A percentile compares a stretch with the other conserved stretches of the same genome.
Conservation (phyloP, 2,329 filamentous ascomycete species). For the Cercospora zeae-maydis region DNA sequence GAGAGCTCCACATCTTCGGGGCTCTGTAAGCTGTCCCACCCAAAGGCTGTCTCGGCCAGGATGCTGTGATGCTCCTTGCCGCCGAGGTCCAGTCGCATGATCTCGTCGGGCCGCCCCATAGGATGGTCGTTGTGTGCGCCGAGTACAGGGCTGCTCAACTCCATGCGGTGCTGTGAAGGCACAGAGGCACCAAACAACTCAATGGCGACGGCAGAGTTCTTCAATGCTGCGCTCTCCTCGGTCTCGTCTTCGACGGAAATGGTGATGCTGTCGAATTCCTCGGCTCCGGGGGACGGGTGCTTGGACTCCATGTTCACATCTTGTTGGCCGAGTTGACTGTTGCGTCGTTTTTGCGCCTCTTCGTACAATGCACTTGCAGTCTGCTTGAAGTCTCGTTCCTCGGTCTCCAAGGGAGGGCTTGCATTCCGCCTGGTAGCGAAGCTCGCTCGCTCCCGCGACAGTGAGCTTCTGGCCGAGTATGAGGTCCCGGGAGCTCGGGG, state of each 20-base stretch:
- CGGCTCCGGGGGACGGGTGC: conserved; percentile 30
- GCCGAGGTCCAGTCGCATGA: conserved; percentile 21
- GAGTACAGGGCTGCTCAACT: conserved; percentile 48
- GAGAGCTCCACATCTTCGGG: conserved; percentile 89
- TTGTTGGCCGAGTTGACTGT: conserved; percentile 38
- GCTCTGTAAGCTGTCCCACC: conserved; percentile 51
- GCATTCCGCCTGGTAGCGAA: conserved; percentile 64
- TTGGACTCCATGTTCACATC: conserved; percentile 37
- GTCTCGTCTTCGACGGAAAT: conserved; percentile 42
- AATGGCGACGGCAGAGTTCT: conserved; percentile 49
- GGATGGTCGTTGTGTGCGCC: conserved; percentile 34
- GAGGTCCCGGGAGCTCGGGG: conserved; percentile 62
- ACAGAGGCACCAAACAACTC: conserved; percentile 48
- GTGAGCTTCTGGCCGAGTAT: conserved; percentile 51
- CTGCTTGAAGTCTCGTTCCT: conserved; percentile 95
- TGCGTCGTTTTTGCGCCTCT: conserved; percentile 44
- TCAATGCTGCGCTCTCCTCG: conserved; percentile 48
- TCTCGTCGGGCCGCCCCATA: conserved; percentile 20
- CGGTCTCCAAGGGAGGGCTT: conserved; percentile 84
- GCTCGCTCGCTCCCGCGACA: conserved; percentile 41
- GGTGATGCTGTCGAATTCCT: conserved; percentile 32
- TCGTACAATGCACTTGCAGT: conserved; percentile 80
- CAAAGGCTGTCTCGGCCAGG: conserved; percentile 33
- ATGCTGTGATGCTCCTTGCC: conserved; percentile 21
- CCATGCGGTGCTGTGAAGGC: conserved; percentile 42